Conservation (phyloP, 2,329 filamentous ascomycete genomes). For the Aureobasidium sp. region DNA sequence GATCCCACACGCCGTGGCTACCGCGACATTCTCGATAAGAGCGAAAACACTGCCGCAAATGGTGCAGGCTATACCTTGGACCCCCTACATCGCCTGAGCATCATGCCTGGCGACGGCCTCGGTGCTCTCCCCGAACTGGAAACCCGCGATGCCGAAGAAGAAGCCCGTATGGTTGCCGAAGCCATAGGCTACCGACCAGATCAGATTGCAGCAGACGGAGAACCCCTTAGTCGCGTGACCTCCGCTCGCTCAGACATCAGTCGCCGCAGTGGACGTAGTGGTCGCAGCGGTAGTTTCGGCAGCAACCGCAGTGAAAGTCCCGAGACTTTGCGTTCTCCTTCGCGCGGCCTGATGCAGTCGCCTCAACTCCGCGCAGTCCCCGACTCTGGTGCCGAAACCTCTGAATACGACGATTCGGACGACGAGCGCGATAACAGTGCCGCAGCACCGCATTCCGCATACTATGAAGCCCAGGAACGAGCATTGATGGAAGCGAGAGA, state of each 20-base stretch:
- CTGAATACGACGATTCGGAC: constrained; percentile 20
- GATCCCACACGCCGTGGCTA: constrained; percentile 72
- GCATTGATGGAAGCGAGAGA: constrained; percentile 27
- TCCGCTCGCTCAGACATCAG: constrained; percentile 21
- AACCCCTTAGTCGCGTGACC: constrained; percentile 23
- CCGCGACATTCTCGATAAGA: constrained; percentile 64
- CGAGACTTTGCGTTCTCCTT: constrained; percentile 17
- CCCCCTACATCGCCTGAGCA: constrained; percentile 38
- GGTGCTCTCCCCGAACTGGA: constrained; percentile 26
- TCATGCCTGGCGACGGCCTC: constrained; percentile 32
- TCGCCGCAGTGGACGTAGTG: constrained; percentile 32
- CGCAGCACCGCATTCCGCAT: constrained; percentile 16
- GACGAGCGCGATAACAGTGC: constrained; percentile 19
- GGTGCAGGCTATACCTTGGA: constrained; percentile 48
- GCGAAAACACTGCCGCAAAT: constrained; percentile 29
- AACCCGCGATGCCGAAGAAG: constrained; percentile 24
- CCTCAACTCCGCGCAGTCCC: constrained; percentile 24
- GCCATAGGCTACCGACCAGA: constrained; percentile 26
- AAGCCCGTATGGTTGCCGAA: constrained; percentile 33
- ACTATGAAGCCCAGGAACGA: constrained; percentile 27
- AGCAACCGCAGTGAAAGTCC: constrained; percentile 25
- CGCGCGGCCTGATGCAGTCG: constrained; percentile 23
- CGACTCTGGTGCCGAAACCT: constrained; percentile 17
- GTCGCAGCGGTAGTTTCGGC: constrained; percentile 44
- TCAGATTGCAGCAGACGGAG: constrained; percentile 20